These are phyloP conservation scores for Camellia sinensis DNA, from an alignment of 148 eudicot genomes.

Conservation along the genomic window DNA sequence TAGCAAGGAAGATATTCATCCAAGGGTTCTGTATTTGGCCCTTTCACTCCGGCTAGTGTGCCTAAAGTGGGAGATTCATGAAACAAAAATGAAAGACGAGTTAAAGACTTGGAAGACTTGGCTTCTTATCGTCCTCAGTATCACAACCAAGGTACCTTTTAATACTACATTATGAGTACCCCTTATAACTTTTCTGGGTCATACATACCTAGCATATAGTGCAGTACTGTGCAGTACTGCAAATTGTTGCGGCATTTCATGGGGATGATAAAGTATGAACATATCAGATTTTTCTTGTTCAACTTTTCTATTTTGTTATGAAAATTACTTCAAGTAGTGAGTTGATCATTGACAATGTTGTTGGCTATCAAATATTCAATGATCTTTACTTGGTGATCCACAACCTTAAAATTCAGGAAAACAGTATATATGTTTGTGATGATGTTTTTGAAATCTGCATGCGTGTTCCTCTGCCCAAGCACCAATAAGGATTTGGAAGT, in stretches of 20 bases:
- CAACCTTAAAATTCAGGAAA: neutral
- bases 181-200: neutral
- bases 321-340: constrained; percentile 5
- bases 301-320: neutral
- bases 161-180: neutral
- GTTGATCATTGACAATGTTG: neutral
- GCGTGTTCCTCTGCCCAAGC: no score
- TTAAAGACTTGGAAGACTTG: constrained; percentile 52
- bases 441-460: no score
- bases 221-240: neutral
- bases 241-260: neutral
- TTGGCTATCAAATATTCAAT: neutral
- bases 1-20: constrained; percentile 29
- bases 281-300: neutral
- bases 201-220: neutral
- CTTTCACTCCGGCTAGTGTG: constrained; percentile 58
- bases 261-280: no score
- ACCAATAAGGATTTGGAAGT: no score
- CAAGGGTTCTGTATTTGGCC: constrained; percentile 68
- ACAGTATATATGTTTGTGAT: no score
- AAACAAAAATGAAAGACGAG: constrained; percentile 30
- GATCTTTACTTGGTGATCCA: neutral
- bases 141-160: constrained; percentile 59
- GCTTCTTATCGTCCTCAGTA: constrained; percentile 56
- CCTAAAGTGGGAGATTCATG: constrained; percentile 31